Conservation (phyloP, 2,329 filamentous ascomycete genomes). For the Cordyceps tenuipes region DNA sequence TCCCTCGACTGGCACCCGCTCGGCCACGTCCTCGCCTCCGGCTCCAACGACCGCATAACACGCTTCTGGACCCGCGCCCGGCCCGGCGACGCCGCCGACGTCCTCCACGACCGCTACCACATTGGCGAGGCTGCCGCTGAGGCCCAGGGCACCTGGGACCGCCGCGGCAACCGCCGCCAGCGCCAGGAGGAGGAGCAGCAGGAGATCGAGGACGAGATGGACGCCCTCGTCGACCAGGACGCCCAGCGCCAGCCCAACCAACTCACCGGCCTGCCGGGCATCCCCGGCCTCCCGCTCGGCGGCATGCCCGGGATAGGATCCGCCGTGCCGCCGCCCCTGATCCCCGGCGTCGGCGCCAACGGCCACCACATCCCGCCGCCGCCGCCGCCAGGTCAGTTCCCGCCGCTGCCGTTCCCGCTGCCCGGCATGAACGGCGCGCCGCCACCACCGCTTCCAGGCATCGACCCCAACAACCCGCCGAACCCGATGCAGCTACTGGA, state of each 20-base stretch:
- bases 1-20: constrained; percentile 96
- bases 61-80: constrained; percentile 91
- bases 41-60: constrained; percentile 92
- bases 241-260: constrained; percentile 38
- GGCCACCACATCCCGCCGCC: constrained; percentile 30
- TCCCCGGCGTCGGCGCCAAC: constrained; percentile 42
- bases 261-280: constrained; percentile 36
- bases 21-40: constrained; percentile 89
- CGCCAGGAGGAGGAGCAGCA: constrained; percentile 89
- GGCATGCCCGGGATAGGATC: constrained; percentile 36
- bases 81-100: constrained; percentile 74
- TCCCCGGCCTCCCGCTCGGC: constrained; percentile 50
- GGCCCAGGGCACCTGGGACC: constrained; percentile 89
- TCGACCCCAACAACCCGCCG: constrained; percentile 51
- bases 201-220: constrained; percentile 86
- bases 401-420: constrained; percentile 47
- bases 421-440: constrained; percentile 41
- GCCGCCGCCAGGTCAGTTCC: constrained; percentile 35
- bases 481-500: constrained; percentile 54
- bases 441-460: constrained; percentile 43
- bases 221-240: constrained; percentile 86
- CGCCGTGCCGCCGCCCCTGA: constrained; percentile 29
- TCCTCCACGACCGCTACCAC: constrained; percentile 86
- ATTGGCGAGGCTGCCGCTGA: constrained; percentile 91
- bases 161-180: constrained; percentile 67